Evolutionary conservation across 2,329 filamentous ascomycete genomes (phyloP), one percentile per base, ranked within the genome.

Genomic region (Metarhizium album): DNA sequence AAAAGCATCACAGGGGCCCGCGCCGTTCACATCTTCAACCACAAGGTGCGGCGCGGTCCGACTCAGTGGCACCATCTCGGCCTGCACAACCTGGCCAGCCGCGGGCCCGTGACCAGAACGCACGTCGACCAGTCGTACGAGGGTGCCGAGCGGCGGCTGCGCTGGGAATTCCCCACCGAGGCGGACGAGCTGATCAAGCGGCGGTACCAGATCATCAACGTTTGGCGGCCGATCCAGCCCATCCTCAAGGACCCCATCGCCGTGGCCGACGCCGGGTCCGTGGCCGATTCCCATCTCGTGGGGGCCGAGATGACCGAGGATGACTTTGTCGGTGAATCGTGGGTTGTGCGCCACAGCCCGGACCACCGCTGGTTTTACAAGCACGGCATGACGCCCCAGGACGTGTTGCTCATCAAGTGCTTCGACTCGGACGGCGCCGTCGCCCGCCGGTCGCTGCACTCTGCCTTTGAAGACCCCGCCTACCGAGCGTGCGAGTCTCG

Each of bases 1-100:
- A 83, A 82, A 49, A 73, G 79, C 2, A 72, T 65, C 2, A 83
- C 82, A 23, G 76, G 79, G 3, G 74, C 82, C n/a, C 54, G 59
- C 13, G 72, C 74, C n/a, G 71, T 88, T 8, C 68, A 84, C 49
- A 67, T 88, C 51, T 88, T 88, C 68, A 84, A 88, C 66, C 82
- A 89, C 66, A 88, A 84, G 11, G 81, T 87, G 57, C 80, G 86
- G 35, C 63, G 65, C 43, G 68, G 69, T 0, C 68, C 67, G 6
- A 65, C 68, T 3, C 62, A 71, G 51, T 89, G 84, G 83, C 79
- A 82, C 61, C 85, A 84, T 59, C 64, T 84, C 70, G 79, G 82
- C 70, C 50, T 80, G 74, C 23, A 83, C 78, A 82, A 77, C 47
- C 58, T 75, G 73, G 46, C 68, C 59, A 72, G 47, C 79, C 87